Evolutionary conservation across 352 stramenopile genomes (phyloP).

Genomic region (Phytophthora capsici): DNA sequence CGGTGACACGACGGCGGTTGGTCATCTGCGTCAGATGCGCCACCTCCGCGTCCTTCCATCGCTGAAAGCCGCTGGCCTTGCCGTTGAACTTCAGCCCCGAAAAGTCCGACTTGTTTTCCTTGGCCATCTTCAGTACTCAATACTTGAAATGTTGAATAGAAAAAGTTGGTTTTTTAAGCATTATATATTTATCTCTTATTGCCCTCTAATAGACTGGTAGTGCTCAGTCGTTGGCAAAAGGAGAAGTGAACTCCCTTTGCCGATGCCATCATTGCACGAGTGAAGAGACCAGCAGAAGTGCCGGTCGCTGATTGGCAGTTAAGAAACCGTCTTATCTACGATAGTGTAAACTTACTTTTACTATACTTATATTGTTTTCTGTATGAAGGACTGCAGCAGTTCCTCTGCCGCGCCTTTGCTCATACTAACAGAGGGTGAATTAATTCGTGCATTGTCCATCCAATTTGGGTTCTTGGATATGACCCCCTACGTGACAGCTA

Average conservation of each 20-base stretch:
- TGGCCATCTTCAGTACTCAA: neutral
- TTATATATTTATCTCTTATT: slow-evolving; percentile 5
- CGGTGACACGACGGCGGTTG: neutral
- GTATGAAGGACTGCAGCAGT: too few species aligned
- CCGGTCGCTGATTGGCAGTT: too few species aligned
- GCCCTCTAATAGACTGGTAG: slow-evolving; percentile 12
- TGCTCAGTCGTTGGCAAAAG: slow-evolving; percentile 13
- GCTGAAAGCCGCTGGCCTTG: neutral
- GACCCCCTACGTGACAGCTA: too few species aligned
- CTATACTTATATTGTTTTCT: too few species aligned
- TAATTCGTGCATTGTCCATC: too few species aligned
- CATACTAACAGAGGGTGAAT: too few species aligned
- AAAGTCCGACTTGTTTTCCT: neutral
- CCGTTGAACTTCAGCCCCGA: slow-evolving; percentile 1
- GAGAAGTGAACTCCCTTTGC: neutral
- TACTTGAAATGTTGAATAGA: slow-evolving; percentile 4
- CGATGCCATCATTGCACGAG: neutral
- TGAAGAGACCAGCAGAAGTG: neutral
- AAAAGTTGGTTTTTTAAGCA: neutral
- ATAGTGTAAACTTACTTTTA: too few species aligned
- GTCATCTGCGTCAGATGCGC: slow-evolving; percentile 4
- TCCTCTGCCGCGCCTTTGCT: too few species aligned
- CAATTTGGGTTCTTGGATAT: too few species aligned
- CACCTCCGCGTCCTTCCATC: slow-evolving; percentile 1
- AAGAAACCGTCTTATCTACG: too few species aligned